Conservation (phyloP, 116 monocot genomes). For the Zostera marina region DNA sequence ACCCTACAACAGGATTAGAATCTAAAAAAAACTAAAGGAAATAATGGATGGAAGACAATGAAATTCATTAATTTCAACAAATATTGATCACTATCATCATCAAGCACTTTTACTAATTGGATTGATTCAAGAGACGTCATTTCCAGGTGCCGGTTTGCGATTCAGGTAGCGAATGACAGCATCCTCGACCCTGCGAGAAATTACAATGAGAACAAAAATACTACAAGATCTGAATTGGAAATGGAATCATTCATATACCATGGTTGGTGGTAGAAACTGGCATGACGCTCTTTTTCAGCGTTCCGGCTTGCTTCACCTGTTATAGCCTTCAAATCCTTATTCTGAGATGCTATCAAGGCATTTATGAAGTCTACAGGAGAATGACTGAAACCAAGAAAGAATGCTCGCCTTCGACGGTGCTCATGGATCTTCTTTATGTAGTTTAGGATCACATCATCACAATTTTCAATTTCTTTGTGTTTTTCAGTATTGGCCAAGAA, state of each 20-base stretch:
- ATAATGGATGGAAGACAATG: too few relatives aligned
- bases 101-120: conserved; percentile 17
- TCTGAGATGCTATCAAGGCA: conserved; percentile 81
- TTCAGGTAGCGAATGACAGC: conserved; percentile 93
- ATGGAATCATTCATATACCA: conserved; percentile 30
- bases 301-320: conserved; percentile 79
- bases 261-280: conserved; percentile 93
- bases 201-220: neutral
- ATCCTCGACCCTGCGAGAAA: conserved; percentile 77
- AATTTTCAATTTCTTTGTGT: conserved; percentile 84
- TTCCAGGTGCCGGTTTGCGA: conserved; percentile 71
- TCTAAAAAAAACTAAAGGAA: too few relatives aligned
- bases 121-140: conserved; percentile 38
- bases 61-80: too few relatives aligned
- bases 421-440: conserved; percentile 99
- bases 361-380: conserved; percentile 95
- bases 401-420: conserved; percentile 85
- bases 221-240: neutral
- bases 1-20: too few relatives aligned
- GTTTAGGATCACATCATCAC: conserved; percentile 76
- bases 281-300: conserved; percentile 64
- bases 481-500: conserved; percentile 81
- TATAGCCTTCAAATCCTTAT: conserved; percentile 75
- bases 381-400: conserved; percentile 96
- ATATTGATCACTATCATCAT: conserved; percentile 12